Conservation (phyloP, 345 rosid species). For the Hibiscus trionum region DNA sequence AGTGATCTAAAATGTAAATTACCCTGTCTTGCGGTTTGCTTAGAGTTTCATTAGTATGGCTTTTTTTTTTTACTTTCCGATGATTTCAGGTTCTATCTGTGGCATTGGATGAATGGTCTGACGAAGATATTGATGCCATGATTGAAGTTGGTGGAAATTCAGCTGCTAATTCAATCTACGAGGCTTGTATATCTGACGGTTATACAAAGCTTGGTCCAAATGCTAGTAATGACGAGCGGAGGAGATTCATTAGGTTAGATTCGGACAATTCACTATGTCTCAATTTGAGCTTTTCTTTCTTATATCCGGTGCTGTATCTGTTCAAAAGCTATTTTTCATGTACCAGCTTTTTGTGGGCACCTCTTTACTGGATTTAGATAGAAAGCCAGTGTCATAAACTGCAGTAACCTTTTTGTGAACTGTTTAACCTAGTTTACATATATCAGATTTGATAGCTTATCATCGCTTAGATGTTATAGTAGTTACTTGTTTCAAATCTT, state of each 20-base stretch:
- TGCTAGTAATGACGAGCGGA: slow-evolving; percentile 71
- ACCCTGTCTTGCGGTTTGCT: not conserved
- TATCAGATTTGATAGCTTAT: not conserved
- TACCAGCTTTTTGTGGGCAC: not conserved
- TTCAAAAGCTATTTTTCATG: not conserved
- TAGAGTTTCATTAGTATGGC: not conserved
- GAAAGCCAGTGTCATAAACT: not conserved
- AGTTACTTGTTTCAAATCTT: slow-evolving; percentile 18
- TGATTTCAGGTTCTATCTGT: slow-evolving; percentile 78
- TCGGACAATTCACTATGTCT: not conserved
- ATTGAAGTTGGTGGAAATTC: slow-evolving; percentile 94
- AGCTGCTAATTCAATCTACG: slow-evolving; percentile 81
- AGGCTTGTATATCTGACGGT: slow-evolving; percentile 81
- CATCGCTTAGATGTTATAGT: slow-evolving; percentile 11
- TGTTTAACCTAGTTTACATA: not conserved
- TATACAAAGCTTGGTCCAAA: slow-evolving; percentile 72
- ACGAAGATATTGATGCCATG: slow-evolving; percentile 85
- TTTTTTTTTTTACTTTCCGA: not conserved
- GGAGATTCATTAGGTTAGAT: slow-evolving; percentile 66
- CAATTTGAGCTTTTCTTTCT: not conserved
- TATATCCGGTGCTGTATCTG: not conserved
- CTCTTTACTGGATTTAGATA: not conserved
- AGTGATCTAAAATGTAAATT: too few species aligned
- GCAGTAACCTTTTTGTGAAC: not conserved
- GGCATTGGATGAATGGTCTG: slow-evolving; percentile 96